A percentile compares a stretch with the other conserved stretches of the same genome.
These are phyloP conservation scores for Arxiozyma slooffiae DNA, from an alignment of 1,139 yeast species.

Conservation along the genomic window DNA sequence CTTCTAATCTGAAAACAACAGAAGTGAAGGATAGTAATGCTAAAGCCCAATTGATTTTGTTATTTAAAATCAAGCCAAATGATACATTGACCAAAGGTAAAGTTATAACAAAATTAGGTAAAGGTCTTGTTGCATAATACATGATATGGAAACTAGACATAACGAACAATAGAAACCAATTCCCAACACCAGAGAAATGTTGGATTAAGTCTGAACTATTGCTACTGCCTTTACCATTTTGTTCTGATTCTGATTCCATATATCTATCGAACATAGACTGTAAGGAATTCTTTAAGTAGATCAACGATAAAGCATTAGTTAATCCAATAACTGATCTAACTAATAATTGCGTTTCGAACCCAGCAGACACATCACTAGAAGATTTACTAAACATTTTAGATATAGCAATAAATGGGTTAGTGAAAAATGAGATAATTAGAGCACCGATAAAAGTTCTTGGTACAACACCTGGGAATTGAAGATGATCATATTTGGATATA, in stretches of 20 bases:
- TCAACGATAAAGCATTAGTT: slow-evolving; percentile 35
- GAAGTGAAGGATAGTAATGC: slow-evolving; percentile 54
- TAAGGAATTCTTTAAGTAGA: slow-evolving; percentile 30
- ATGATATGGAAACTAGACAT: slow-evolving; percentile 69
- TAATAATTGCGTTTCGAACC: slow-evolving; percentile 39
- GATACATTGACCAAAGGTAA: slow-evolving; percentile 62
- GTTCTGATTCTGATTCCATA: slow-evolving; percentile 10
- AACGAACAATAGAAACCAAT: slow-evolving; percentile 52
- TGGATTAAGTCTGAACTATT: slow-evolving; percentile 1
- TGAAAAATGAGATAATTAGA: slow-evolving; percentile 40
- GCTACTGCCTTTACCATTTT: slow-evolving; percentile 2
- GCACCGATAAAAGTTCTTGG: slow-evolving; percentile 82
- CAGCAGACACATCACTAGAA: slow-evolving; percentile 21
- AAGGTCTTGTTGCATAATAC: slow-evolving; percentile 67
- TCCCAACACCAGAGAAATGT: slow-evolving; percentile 29
- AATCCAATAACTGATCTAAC: slow-evolving; percentile 49
- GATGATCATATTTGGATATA: slow-evolving; percentile 55
- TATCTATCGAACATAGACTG: slow-evolving; percentile 16
- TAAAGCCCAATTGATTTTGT: slow-evolving; percentile 43
- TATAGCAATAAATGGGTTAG: slow-evolving; percentile 30
- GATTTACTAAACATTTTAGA: slow-evolving; percentile 9
- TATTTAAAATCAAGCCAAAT: slow-evolving; percentile 42
- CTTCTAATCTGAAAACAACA: slow-evolving; percentile 62
- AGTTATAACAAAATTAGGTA: slow-evolving; percentile 73
- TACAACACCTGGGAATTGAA: slow-evolving; percentile 75